phyloP scores from a whole-genome alignment of 1,139 yeast genomes.

The Kurtzmaniella quercitrusa region DNA sequence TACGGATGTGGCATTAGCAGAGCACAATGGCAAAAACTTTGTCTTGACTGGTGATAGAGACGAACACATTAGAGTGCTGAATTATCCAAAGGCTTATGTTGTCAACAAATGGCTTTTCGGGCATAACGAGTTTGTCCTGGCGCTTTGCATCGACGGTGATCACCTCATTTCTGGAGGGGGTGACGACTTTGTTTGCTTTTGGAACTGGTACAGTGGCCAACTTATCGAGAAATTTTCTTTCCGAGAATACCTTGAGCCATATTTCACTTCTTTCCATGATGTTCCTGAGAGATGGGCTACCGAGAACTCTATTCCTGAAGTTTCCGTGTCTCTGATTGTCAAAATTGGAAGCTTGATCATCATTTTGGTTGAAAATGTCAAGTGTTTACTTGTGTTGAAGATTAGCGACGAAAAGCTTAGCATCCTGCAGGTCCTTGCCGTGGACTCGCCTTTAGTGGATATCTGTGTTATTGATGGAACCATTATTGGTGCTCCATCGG shows the following conservation, averaged over 20 bases:
- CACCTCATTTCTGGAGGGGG: slow-evolving; percentile 85
- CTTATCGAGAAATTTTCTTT: slow-evolving; percentile 49
- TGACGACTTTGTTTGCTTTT: slow-evolving; percentile 67
- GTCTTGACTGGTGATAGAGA: slow-evolving; percentile 88
- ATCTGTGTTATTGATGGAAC: slow-evolving; percentile 16
- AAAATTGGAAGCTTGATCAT: slow-evolving; percentile 32
- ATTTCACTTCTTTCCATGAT: slow-evolving; percentile 53
- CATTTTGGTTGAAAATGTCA: slow-evolving; percentile 55
- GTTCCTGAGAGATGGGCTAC: slow-evolving; percentile 66
- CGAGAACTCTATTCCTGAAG: slow-evolving; percentile 50
- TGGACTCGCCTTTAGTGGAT: slow-evolving; percentile 24
- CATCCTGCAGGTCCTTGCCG: slow-evolving; percentile 25
- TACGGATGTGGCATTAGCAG: slow-evolving; percentile 57
- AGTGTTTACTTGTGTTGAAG: slow-evolving; percentile 43
- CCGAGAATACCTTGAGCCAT: slow-evolving; percentile 43
- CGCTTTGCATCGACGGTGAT: slow-evolving; percentile 13
- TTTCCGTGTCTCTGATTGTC: slow-evolving; percentile 48
- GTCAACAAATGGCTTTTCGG: slow-evolving; percentile 85
- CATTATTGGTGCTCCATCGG: slow-evolving; percentile 47
- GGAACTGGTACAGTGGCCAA: slow-evolving; percentile 67
- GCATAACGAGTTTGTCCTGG: slow-evolving; percentile 76
- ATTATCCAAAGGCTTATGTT: slow-evolving; percentile 73
- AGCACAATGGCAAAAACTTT: slow-evolving; percentile 45
- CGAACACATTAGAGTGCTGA: slow-evolving; percentile 89
- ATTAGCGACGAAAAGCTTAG: slow-evolving; percentile 15